Conservation (phyloP, 805 yeast species). For the Candida vaughaniae region DNA sequence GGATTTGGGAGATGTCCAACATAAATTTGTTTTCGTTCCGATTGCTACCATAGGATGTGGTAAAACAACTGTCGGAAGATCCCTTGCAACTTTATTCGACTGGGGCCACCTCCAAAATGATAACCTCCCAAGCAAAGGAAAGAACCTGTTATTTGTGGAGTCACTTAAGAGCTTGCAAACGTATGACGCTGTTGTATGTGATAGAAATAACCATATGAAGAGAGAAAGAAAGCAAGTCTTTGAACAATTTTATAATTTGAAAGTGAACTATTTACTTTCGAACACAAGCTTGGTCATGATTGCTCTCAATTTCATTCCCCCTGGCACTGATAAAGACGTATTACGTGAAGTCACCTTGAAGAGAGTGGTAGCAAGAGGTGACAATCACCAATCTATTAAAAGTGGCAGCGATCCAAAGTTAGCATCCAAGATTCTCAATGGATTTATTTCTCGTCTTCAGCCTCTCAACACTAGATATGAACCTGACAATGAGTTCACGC, state of each 20-base stretch:
- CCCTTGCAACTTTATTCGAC: conserved; percentile 49
- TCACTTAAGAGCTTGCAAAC: conserved; percentile 33
- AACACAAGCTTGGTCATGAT: conserved; percentile 50
- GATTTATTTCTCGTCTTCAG: conserved; percentile 71
- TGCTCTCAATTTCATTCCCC: conserved; percentile 61
- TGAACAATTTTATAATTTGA: conserved; percentile 45
- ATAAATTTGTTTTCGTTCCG: conserved; percentile 68
- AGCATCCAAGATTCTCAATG: conserved; percentile 65
- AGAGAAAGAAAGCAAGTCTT: conserved; percentile 71
- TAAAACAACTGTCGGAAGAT: conserved; percentile 76
- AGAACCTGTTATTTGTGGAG: conserved; percentile 46
- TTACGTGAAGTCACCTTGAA: conserved; percentile 53
- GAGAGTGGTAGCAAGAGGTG: conserved; percentile 71
- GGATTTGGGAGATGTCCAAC: conserved; percentile 10
- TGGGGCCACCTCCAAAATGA: conserved; percentile 87
- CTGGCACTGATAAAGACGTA: conserved; percentile 22
- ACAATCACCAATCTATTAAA: conserved; percentile 84
- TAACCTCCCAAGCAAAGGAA: conserved; percentile 51
- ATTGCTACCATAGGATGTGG: conserved; percentile 95
- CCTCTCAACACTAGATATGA: conserved; percentile 41
- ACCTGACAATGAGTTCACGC: conserved; percentile 72
- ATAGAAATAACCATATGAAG: conserved; percentile 76
- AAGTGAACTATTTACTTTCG: conserved; percentile 41
- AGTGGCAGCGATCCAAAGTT: conserved; percentile 46
- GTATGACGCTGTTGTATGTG: conserved; percentile 62